Evolutionary conservation across 2,329 filamentous ascomycete species (phyloP).

Genomic region (Penicillium occitanis): DNA sequence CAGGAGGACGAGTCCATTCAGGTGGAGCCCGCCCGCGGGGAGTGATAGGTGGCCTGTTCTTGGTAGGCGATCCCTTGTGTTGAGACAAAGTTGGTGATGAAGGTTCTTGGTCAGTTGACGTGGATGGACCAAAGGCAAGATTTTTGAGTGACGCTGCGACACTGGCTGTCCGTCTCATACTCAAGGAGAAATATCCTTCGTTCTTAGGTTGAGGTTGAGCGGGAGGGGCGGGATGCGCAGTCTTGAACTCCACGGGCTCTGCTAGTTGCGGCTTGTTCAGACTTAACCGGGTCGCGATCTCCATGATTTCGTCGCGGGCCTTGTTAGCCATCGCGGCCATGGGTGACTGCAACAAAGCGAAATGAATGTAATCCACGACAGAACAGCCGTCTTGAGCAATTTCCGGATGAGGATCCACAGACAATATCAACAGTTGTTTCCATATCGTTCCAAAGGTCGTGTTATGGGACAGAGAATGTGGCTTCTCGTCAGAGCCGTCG

Average conservation of each 20-base stretch:
- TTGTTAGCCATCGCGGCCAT: slow-evolving; percentile 68
- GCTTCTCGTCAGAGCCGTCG: slow-evolving; percentile 30
- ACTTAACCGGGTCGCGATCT: slow-evolving; percentile 33
- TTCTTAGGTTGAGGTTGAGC: slow-evolving; percentile 53
- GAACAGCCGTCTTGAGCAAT: slow-evolving; percentile 80
- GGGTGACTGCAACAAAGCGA: slow-evolving; percentile 72
- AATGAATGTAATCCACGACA: slow-evolving; percentile 84
- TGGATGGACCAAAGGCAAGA: slow-evolving; percentile 54
- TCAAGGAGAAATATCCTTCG: slow-evolving; percentile 62
- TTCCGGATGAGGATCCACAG: slow-evolving; percentile 91
- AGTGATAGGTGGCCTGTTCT: slow-evolving; percentile 41
- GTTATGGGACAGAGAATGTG: slow-evolving; percentile 64
- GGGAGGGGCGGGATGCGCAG: slow-evolving; percentile 46
- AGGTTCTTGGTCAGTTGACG: slow-evolving; percentile 35
- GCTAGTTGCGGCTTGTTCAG: slow-evolving; percentile 42
- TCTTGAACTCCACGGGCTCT: slow-evolving; percentile 36
- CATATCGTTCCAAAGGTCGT: slow-evolving; percentile 91
- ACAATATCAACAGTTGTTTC: slow-evolving; percentile 88
- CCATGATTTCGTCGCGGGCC: slow-evolving; percentile 66
- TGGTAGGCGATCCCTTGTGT: slow-evolving; percentile 32
- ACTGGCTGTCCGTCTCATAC: slow-evolving; percentile 63
- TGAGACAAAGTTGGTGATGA: slow-evolving; percentile 23
- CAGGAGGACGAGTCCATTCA: slow-evolving; percentile 66
- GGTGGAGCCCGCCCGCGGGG: slow-evolving; percentile 54
- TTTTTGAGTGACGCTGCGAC: slow-evolving; percentile 65